Evolutionary conservation across 768 basidiomycete species (phyloP), one percentile per base, ranked within the genome.

Genomic region (Suillus americanus): DNA sequence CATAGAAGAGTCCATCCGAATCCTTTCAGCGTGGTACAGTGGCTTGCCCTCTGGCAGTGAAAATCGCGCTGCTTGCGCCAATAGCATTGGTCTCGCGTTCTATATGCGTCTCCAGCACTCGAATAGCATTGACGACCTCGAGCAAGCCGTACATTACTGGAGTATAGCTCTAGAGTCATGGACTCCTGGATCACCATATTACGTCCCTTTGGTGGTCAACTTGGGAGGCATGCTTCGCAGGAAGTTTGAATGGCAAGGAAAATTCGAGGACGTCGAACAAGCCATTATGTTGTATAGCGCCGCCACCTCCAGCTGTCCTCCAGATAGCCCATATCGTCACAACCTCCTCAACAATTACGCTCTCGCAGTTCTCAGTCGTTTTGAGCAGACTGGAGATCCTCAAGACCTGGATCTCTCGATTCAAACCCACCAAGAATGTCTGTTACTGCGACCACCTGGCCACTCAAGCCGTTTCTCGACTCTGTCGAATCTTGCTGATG

Each of bases 1-100:
- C 53, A 65, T 79, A 25, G 64, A 72, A 23, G 70, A 74, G 43
- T 70, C 70, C 18, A 65, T 80, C 53, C 23, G 53, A 9, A 43
- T 61, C n/a, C 62, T 56, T 25, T 62, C 66, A 62, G 64, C 66
- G 37, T 61, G 69, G 40, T 67, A 75, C 9, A 55, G 65, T 23
- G 46, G 72, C 25, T 67, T 68, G 16, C 67, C 71, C 25, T 61
- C 71, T 35, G 71, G 63, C 4, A 69, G 73, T 62, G 23, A 63
- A 30, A 53, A 62, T 45, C 69, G 63, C 23, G 62, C 72, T 23
- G 25, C 40, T 1, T 61, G 41, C n/a, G 43, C 74, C 14, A 64
- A 66, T 61, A 69, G 69, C 38, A 67, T 73, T 50, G 77, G 71
- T 12, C 60, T 43, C 43, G 64, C 64, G 1, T 67, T 75, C 28